Evolutionary conservation across 73 alveolate genomes (phyloP), one percentile per base, ranked within the genome.

Genomic region (Paramecium octaurelia): DNA sequence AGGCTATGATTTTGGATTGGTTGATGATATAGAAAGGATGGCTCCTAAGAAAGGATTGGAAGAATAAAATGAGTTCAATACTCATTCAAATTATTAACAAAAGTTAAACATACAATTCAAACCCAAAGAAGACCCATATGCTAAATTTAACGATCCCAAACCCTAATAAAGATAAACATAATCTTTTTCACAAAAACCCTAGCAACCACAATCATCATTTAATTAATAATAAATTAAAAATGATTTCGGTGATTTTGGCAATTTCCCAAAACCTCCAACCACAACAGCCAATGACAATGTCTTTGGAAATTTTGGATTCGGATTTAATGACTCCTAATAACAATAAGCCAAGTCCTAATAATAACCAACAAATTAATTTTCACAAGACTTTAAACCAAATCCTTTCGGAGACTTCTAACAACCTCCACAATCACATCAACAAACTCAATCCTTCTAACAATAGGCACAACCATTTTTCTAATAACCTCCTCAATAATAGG

Each of bases 1-100:
- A 38, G 87, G 87, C 14, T 73, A 73, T 40, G 87, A 73, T 73
- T 40, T 73, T 14, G 87, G 87, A 4, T 40, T 73, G 18, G 87
- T 73, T 18, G 87, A 73, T 40, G 87, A 20, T 36, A 36, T 73
- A 0, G 87, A 73, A 73, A 36, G 46, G 40, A 73, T 73, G 87
- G 87, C 87, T 12, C 87, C 87, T 8, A 36, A 36, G 16, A 23
- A 27, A 31, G 64, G 57, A 40, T 40, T 29, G 6, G 87, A 73
- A 40, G 87, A 73, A 73, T 73, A 73, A 73, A 34, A 23, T 35
- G 57, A 73, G 46, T 73, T 73, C 35, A 73, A 34, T 36, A 36
- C 87, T 40, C 57, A 36, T 18, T 73, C 87, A 11, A 73, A 73
- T 36, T 40, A 34, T 43, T 36, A 34, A 73, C 11, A 34, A 36